Percentiles rank a stretch among this genome's conserved stretches.
Conservation (phyloP, 2,329 filamentous ascomycete species). For the Arthrinium phaeospermum region DNA sequence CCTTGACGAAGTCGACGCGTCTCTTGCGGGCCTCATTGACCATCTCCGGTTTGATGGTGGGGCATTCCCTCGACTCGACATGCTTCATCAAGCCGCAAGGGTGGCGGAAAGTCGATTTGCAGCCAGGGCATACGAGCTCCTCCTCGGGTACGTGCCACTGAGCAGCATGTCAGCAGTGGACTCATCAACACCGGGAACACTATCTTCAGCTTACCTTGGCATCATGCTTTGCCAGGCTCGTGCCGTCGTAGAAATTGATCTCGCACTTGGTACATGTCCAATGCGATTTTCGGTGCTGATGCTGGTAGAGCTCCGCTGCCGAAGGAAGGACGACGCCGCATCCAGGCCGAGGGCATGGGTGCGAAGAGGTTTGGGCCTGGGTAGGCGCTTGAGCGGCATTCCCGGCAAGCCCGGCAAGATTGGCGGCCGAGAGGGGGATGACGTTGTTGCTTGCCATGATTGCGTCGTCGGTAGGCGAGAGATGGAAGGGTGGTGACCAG, state of each 20-base stretch:
- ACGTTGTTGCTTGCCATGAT: slow-evolving; percentile 6
- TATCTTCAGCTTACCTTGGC: slow-evolving; percentile 42
- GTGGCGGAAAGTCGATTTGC: slow-evolving; percentile 43
- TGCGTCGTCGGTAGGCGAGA: not conserved
- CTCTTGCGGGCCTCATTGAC: slow-evolving; percentile 43
- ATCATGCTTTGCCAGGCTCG: slow-evolving; percentile 26
- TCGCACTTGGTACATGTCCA: not conserved
- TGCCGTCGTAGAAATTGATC: not conserved
- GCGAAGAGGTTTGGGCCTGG: not conserved
- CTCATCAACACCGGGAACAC: not conserved
- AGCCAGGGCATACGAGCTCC: slow-evolving; percentile 54
- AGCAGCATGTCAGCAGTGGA: not conserved
- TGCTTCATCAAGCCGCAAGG: slow-evolving; percentile 49
- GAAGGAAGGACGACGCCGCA: not conserved
- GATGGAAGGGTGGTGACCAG: not conserved
- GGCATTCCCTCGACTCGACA: slow-evolving; percentile 50
- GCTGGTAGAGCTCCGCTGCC: not conserved
- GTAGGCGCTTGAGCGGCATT: not conserved
- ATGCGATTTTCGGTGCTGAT: slow-evolving; percentile 4
- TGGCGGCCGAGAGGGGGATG: not conserved
- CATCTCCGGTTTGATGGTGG: slow-evolving; percentile 38
- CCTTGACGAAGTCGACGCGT: slow-evolving; percentile 41
- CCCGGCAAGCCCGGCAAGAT: not conserved
- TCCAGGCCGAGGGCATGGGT: not conserved
- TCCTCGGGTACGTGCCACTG: not conserved